Conservation (phyloP, 169 alveolate genomes). For the Plasmodium malariae region DNA sequence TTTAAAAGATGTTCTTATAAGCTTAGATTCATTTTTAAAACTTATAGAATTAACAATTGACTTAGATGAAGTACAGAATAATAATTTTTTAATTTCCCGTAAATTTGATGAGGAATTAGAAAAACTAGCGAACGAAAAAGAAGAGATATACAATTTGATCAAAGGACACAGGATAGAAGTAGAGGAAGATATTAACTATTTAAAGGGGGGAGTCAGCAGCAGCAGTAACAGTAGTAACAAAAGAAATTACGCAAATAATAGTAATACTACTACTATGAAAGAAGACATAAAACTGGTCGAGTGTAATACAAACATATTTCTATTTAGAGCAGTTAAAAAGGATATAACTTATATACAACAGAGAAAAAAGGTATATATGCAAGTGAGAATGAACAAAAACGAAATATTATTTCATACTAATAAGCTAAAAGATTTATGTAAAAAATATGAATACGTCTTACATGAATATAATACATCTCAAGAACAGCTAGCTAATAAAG, state of each 20-base stretch:
- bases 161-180: conserved; percentile 82
- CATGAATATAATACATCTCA: conserved; percentile 89
- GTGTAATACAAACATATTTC: conserved; percentile 85
- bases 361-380: conserved; percentile 77
- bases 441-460: conserved; percentile 81
- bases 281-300: conserved; percentile 88
- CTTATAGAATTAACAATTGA: conserved; percentile 94
- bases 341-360: conserved; percentile 83
- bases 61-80: conserved; percentile 91
- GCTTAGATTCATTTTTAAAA: conserved; percentile 88
- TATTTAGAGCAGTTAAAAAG: conserved; percentile 90
- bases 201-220: conserved; percentile 81
- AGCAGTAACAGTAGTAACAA: no score
- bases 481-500: conserved; percentile 89
- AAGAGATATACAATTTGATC: conserved; percentile 70
- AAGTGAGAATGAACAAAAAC: conserved; percentile 90
- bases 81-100: conserved; percentile 90
- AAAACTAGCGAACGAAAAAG: conserved; percentile 57
- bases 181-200: conserved; percentile 88
- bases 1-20: conserved; percentile 82
- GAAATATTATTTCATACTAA: conserved; percentile 91
- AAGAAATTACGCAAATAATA: conserved; percentile 73
- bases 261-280: conserved; percentile 8
- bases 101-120: conserved; percentile 87
- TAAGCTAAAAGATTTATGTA: conserved; percentile 87